Evolutionary conservation across 805 yeast genomes (phyloP).

Genomic region (Starmerella vitae): DNA sequence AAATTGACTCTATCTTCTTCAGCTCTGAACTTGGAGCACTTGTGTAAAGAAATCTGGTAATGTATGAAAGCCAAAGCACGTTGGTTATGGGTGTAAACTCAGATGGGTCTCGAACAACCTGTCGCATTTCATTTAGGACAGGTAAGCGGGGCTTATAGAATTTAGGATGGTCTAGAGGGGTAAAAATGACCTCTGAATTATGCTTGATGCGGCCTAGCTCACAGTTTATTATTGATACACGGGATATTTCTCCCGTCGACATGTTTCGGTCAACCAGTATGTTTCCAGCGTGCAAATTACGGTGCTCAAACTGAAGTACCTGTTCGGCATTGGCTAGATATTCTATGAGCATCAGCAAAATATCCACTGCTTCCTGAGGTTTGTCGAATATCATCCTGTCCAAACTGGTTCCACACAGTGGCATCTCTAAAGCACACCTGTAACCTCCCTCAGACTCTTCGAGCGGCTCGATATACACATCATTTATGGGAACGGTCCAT

Average conservation of each 20-base stretch:
- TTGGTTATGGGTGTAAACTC: slow-evolving; percentile 38
- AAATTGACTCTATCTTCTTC: slow-evolving; percentile 3
- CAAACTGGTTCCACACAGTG: slow-evolving; percentile 32
- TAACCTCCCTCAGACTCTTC: slow-evolving; percentile 25
- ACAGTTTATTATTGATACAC: slow-evolving; percentile 45
- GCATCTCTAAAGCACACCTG: slow-evolving; percentile 25
- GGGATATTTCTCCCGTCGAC: slow-evolving; percentile 28
- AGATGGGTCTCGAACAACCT: slow-evolving; percentile 32
- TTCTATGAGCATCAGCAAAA: slow-evolving; percentile 44
- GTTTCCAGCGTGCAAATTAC: slow-evolving; percentile 59
- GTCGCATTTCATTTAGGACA: slow-evolving; percentile 41
- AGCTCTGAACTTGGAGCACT: slow-evolving; percentile 9
- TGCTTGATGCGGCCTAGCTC: slow-evolving; percentile 33
- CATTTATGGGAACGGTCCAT: slow-evolving; percentile 26
- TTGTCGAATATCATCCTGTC: slow-evolving; percentile 32
- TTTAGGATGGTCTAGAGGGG: slow-evolving; percentile 51
- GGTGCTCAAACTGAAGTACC: slow-evolving; percentile 46
- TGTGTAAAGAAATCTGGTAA: slow-evolving; percentile 35
- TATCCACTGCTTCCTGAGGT: slow-evolving; percentile 29
- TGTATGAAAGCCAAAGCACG: slow-evolving; percentile 50
- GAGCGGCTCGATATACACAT: slow-evolving; percentile 27
- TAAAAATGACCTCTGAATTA: slow-evolving; percentile 26
- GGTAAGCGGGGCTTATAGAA: slow-evolving; percentile 51
- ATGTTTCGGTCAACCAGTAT: slow-evolving; percentile 32
- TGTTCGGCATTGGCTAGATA: slow-evolving; percentile 41